Base-by-base conservation (phyloP, 345 rosid genomes). In the Salix exigua region DNA sequence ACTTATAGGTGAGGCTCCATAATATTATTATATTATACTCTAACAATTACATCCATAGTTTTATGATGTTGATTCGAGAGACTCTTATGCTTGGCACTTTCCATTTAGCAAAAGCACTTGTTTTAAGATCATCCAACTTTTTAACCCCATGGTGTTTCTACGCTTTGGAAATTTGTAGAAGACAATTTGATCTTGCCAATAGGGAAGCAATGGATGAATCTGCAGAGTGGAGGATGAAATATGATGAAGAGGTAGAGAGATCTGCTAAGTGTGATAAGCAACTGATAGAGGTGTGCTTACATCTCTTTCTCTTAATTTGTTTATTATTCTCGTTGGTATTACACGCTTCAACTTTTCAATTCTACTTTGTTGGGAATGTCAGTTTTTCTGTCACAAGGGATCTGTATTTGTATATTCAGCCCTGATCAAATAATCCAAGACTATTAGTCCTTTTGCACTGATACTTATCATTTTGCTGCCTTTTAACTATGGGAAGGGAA, bases 171-270 rank as follows among this genome's bases (percentile, higher is more conserved):
- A 61, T 75, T 73, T 88, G 85, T 65, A 95, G 97, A 82, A 87
- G 87, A 79, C 93, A 96, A 78, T 93, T 96, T 76, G 99, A 96
- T 89, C 84, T 93, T 12, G 98, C 98, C 0, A 91, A 91, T 80
- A 87, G 90, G 75, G 98, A 96, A 70, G 98, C 99, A 61, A 85
- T 91, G 94, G 97, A 96, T 75, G 99, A 93, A 81, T 91, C 99
- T 71, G 97, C 98, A 2, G 99, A 90, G 44, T 96, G 99, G 99
- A 83, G 99, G 69, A 73, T 81, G 85, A 88, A 83, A 79, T 96
- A 87, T 78, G 99, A 93, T 68, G 77, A 46, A 38, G 91, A 96
- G 80, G 82, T 83, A 6, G 92, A 85, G 77, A 89, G 85, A 84
- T 87, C 88, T 71, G 86, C 86, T 19, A 89, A 77, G 69, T 95